These are phyloP conservation scores for Allantophomopsis cytisporea DNA, from an alignment of 2,329 filamentous ascomycete genomes.

Conservation along the genomic window DNA sequence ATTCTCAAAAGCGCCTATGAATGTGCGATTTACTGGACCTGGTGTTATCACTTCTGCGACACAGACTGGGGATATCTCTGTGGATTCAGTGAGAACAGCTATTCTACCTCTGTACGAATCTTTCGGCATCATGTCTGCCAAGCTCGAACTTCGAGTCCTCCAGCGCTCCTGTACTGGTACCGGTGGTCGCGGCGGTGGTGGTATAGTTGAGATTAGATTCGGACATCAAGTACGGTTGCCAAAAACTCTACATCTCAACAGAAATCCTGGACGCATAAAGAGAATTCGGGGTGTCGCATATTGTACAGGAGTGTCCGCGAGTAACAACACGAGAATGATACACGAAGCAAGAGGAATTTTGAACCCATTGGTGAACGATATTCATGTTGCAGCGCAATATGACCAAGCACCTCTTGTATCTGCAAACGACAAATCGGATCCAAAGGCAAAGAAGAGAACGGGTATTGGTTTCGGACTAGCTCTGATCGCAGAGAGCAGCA, in stretches of 20 bases:
- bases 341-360: slow-evolving; percentile 76
- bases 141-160: slow-evolving; percentile 76
- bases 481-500: slow-evolving; percentile 83
- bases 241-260: slow-evolving; percentile 79
- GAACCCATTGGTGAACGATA: slow-evolving; percentile 75
- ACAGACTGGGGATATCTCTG: slow-evolving; percentile 71
- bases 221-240: slow-evolving; percentile 86
- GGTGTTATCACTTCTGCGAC: slow-evolving; percentile 89
- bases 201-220: slow-evolving; percentile 87
- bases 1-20: slow-evolving; percentile 84
- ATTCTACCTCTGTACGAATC: slow-evolving; percentile 80
- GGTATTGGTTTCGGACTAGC: slow-evolving; percentile 88
- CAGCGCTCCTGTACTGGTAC: slow-evolving; percentile 65
- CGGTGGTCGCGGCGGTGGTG: slow-evolving; percentile 68
- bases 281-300: slow-evolving; percentile 88
- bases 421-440: slow-evolving; percentile 37
- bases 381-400: slow-evolving; percentile 76
- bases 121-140: slow-evolving; percentile 69
- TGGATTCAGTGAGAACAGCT: slow-evolving; percentile 87
- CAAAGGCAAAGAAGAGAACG: slow-evolving; percentile 48
- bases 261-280: slow-evolving; percentile 75
- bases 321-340: slow-evolving; percentile 93
- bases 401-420: slow-evolving; percentile 46
- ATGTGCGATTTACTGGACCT: slow-evolving; percentile 77
- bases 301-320: slow-evolving; percentile 78